These are phyloP conservation scores for Trichothecium roseum DNA, from an alignment of 2,329 filamentous ascomycete species.

Conservation along the genomic window DNA sequence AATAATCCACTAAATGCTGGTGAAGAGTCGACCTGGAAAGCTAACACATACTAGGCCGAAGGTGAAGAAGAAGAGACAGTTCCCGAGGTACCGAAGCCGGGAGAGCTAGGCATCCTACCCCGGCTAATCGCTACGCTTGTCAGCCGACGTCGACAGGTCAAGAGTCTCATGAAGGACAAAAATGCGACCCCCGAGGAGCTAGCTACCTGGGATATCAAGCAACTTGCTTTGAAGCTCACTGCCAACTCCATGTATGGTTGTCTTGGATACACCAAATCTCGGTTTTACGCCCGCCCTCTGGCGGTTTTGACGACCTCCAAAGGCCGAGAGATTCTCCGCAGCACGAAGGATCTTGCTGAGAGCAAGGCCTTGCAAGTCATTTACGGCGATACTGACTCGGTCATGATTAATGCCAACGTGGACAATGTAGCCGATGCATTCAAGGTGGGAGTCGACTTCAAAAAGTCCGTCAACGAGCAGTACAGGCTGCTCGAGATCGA, in stretches of 20 bases:
- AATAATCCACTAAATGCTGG: background rate
- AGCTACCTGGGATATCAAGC: slow-evolving; percentile 96
- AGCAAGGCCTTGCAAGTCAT: slow-evolving; percentile 87
- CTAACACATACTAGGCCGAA: slow-evolving; percentile 19
- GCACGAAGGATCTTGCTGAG: slow-evolving; percentile 92
- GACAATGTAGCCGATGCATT: slow-evolving; percentile 85
- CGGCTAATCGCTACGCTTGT: slow-evolving; percentile 88
- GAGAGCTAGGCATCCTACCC: slow-evolving; percentile 78
- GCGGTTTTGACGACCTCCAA: slow-evolving; percentile 96
- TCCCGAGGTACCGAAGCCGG: slow-evolving; percentile 71
- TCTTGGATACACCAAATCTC: slow-evolving; percentile 90
- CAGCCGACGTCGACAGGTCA: slow-evolving; percentile 79
- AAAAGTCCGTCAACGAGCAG: slow-evolving; percentile 84
- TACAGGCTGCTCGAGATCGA: slow-evolving; percentile 94
- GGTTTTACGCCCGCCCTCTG: slow-evolving; percentile 91
- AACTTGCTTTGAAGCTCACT: slow-evolving; percentile 90
- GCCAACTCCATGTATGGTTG: slow-evolving; percentile 99
- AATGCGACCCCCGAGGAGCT: slow-evolving; percentile 75
- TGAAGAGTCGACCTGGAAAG: background rate
- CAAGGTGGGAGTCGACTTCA: slow-evolving; percentile 90
- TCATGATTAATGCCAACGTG: slow-evolving; percentile 99
- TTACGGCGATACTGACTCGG: slow-evolving; percentile 97
- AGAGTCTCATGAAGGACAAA: slow-evolving; percentile 94
- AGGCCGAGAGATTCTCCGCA: slow-evolving; percentile 90
- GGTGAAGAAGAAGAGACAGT: slow-evolving; percentile 74